Base-by-base conservation (phyloP, 2,329 filamentous ascomycete genomes). In the Emericellopsis cladophorae region DNA sequence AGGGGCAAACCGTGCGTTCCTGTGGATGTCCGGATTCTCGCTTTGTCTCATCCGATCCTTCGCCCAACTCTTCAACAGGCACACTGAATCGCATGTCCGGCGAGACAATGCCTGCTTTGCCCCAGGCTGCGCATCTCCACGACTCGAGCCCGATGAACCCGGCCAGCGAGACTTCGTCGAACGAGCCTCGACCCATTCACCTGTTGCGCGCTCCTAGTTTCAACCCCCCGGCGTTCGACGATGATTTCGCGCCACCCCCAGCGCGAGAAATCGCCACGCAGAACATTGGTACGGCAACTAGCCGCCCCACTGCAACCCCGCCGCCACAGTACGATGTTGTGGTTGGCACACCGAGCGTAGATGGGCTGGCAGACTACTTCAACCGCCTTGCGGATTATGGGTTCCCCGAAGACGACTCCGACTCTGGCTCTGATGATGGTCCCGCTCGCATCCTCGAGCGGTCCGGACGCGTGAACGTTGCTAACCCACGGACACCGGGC, bases 291-390 rank as follows among this genome's bases (percentile, higher is more conserved):
- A n/a, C 15, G 7, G 11, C 47, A 3, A 31, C 45, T 7, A 29
- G 45, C 3, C 15, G 11, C 32, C 54, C 55, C 1, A 58, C 84
- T 14, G 68, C 84, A 47, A 93, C 87, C 0, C 88, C 88, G 2
- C 89, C 89, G 7, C 89, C 89, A 1, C 78, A 83, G 43, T 95
- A 95, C 56, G 84, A 90, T 44, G 69, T 72, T 4, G 84, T 93
- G 31, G 76, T 92, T 1, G 84, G 81, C 14, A 76, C 74, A 45
- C 66, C 76, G 21, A 69, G 78, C 61, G 67, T 86, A 56, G 59
- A 88, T 64, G 61, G 80, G 0, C 59, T 95, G 37, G 84, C 87
- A 2, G 89, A 95, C 53, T 95, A 95, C 58, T 95, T 95, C 56
- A 69, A 81, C 0, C 76, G 89, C 1, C 63, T 94, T 32, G 84